Evolutionary conservation across 1,284 basidiomycete genomes (phyloP), one percentile per base, ranked within the genome.

Genomic region (Pascua guehoae): DNA sequence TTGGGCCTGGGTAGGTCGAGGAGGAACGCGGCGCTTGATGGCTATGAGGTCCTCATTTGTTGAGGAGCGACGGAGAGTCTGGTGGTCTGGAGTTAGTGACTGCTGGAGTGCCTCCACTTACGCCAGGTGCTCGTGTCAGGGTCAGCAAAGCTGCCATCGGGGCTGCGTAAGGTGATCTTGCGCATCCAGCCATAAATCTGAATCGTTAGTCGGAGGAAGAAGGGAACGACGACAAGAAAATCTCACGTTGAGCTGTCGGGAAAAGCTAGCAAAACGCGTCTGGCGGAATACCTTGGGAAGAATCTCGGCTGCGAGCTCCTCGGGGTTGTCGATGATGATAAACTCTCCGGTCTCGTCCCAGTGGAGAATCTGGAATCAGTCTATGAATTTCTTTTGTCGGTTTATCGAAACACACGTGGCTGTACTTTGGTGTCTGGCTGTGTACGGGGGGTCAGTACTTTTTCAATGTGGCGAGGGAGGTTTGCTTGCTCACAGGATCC

Each of bases 121-220:
- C 89, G 91, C 90, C 90, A 93, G 61, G 89, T 91, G 76, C 88
- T 91, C 9, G 90, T 89, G 78, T 93, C 90, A 58, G 90, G 90
- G 79, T 92, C 89, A 78, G 89, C 87, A 63, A 92, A 91, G 62
- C 88, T 88, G 61, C 88, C 88, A 80, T 93, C 90, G 71, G 91
- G 87, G 77, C 91, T 91, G 70, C 89, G 86, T 64, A 92, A 82
- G 56, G 66, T 70, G 39, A 92, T 88, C 77, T 92, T 92, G 77
- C 90, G 88, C 88, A 92, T 92, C 81, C 91, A 93, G 64, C 90
- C 91, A 79, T 93, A 93, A 77, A 93, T 93, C 90, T 92, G 72
- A 24, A 24, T 37, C n/a, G 39, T 49, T 48, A 51, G 49, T 24
- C 67, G 66, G 8, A 12, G 17, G 32, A 12, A 37, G n/a, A 32